A percentile compares a stretch with the other conserved stretches of the same genome.
These are phyloP conservation scores for Diplodia scrobiculata DNA, from an alignment of 2,329 filamentous ascomycete species.

Conservation along the genomic window DNA sequence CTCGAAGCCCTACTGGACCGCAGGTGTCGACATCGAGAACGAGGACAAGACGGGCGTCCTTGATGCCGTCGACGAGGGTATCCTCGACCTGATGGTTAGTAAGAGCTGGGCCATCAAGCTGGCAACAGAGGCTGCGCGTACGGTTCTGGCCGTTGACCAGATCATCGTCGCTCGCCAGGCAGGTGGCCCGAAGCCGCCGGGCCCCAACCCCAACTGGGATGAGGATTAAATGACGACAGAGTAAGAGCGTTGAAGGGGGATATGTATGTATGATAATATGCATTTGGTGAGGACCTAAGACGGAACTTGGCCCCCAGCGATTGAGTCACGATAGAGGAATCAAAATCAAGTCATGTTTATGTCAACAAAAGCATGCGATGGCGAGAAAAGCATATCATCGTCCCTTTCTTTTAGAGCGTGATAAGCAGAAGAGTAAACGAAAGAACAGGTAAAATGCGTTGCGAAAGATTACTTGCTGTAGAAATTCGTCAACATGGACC, in stretches of 20 bases:
- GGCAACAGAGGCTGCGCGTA: constrained; percentile 90
- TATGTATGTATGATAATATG: constrained; percentile 24
- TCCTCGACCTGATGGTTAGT: constrained; percentile 85
- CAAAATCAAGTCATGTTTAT: constrained; percentile 11
- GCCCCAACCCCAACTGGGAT: constrained; percentile 81
- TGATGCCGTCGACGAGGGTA: constrained; percentile 83
- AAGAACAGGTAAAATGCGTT: too few species aligned
- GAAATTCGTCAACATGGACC: too few species aligned
- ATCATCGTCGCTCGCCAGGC: constrained; percentile 98
- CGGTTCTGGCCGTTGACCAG: constrained; percentile 93
- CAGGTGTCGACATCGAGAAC: constrained; percentile 94
- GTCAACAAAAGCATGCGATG: neutral
- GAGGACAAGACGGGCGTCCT: constrained; percentile 77
- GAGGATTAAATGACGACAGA: constrained; percentile 54
- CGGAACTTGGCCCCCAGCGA: neutral
- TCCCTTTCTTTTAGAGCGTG: too few species aligned
- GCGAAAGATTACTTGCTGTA: too few species aligned
- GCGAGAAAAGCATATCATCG: neutral
- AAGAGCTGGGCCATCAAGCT: constrained; percentile 98
- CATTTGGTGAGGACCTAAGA: neutral
- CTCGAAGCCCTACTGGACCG: constrained; percentile 71
- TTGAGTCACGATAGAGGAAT: constrained; percentile 14
- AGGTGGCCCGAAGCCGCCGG: constrained; percentile 93
- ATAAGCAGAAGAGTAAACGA: too few species aligned
- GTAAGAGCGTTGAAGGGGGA: neutral